Evolutionary conservation across 1,139 yeast species (phyloP), one percentile per base, ranked within the genome.

Genomic region (Pichia cactophila): DNA sequence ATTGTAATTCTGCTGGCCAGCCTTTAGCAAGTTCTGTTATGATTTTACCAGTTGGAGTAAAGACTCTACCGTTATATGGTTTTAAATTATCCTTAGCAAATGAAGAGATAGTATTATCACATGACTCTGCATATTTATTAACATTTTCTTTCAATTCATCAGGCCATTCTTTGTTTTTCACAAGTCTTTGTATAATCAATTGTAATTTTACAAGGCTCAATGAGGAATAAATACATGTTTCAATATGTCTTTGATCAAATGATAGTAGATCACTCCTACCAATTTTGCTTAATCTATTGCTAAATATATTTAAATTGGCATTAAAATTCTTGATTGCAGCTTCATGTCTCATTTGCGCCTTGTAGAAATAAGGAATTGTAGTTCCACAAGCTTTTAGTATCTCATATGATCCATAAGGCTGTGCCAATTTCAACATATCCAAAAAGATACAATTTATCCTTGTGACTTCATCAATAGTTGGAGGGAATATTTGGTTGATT

Each of bases 391-490:
- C 96, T 55, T 78, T 81, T 50, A 90, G 65, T 6, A 87, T 73
- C 63, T 90, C 96, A 54, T 78, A 80, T 41, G 80, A 69, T 3
- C 96, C 96, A 61, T 66, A 78, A 0, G 82, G 78, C 3, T 72
- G 61, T 0, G 97, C 94, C 23, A 77, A 69, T 48, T 77, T 78
- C 50, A 90, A 68, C 23, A 94, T 79, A 58, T 86, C 95, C 56
- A 85, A 77, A 51, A 88, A 78, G 5, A 90, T 81, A 62, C 95
- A 86, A 62, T 89, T 89, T 41, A 90, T 82, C 59, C 97, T 74
- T 16, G 95, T 86, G 26, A 90, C 81, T 68, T 90, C 97, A 66
- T 90, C 97, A 33, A 90, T 85, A 0, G 97, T 90, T 1, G 97
- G 97, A 2, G 97, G 97, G 62, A 90, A 88, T 1, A 88, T 75